Evolutionary conservation across 345 rosid species (phyloP).

Genomic region (Boechera divaricarpa): DNA sequence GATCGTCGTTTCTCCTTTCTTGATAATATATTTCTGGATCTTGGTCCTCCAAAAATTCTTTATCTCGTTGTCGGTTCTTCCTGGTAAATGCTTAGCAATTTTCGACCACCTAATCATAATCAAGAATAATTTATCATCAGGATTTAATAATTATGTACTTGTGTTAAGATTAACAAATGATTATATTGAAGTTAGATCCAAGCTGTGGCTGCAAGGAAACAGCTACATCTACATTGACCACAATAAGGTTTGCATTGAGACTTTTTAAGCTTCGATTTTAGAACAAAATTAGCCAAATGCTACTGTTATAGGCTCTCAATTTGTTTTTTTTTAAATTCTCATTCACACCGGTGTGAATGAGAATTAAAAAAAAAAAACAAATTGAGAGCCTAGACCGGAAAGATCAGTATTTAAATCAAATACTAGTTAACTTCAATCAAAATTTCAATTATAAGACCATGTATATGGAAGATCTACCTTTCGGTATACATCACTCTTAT

Average conservation of each 20-base stretch:
- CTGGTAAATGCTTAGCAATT: constrained; percentile 90
- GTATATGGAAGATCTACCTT: constrained; percentile 7
- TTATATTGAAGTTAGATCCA: background rate
- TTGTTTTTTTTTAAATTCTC: too few species aligned
- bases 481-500: constrained; percentile 14
- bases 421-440: too few species aligned
- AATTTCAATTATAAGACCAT: background rate
- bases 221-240: constrained; percentile 32
- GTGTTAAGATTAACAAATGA: background rate
- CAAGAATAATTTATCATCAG: background rate
- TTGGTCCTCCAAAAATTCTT: constrained; percentile 93
- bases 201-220: constrained; percentile 11
- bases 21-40: constrained; percentile 74
- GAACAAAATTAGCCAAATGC: background rate
- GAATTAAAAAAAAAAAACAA: too few species aligned
- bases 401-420: background rate
- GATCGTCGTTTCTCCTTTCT: constrained; percentile 51
- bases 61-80: constrained; percentile 92
- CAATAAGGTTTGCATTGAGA: constrained; percentile 36
- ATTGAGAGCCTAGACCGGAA: background rate
- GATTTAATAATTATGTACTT: background rate
- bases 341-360: background rate
- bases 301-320: too few species aligned
- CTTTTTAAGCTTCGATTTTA: background rate
- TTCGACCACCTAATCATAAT: constrained; percentile 67